Base-by-base conservation (phyloP, 352 stramenopile species). In the Phytophthora aleatoria region DNA sequence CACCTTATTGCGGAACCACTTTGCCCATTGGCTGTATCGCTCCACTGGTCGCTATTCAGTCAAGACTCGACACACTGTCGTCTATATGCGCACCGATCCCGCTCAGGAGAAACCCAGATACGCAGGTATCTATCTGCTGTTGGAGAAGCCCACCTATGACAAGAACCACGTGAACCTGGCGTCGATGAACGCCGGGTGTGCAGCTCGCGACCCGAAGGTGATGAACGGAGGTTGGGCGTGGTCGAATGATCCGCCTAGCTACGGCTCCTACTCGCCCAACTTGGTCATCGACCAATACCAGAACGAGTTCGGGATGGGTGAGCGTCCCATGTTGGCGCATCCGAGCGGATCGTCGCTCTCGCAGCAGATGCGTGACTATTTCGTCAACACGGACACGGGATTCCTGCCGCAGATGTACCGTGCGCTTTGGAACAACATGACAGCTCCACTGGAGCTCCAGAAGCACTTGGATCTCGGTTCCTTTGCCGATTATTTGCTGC, bases 381-480 rank as follows among this genome's bases (percentile, higher is more conserved):
- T 93, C 64, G 83, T 91, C 3, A 75, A 79, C 61, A 83, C 79
- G 0, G 69, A 69, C 8, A 80, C 67, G 15, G 82, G 85, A 0
- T 90, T 90, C 44, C 33, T 93, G 13, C 82, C 85, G 5, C 71
- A 85, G 48, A 71, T 88, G 52, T 91, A 91, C 52, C 76, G 79
- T 26, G 76, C 74, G 50, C 64, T 94, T 24, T 94, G 81, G 78
- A 74, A 94, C 62, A 89, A 91, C 72, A 90, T 94, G 81, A 90
- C 79, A 2, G 76, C 77, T 8, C 81, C 81, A 1, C 63, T 83
- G 1, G 77, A 67, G 8, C 67, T 94, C 0, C 73, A 86, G 38
- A 52, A 74, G 38, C 83, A 93, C 59, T 51, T 90, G 54, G 85
- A 93, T 51, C 60, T 93, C 0, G 85, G 85, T 0, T 91, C 81